A percentile compares a stretch with the other conserved stretches of the same genome.
These are phyloP conservation scores for Epichloe coenophiala DNA, from an alignment of 2,329 filamentous ascomycete species.

Conservation along the genomic window DNA sequence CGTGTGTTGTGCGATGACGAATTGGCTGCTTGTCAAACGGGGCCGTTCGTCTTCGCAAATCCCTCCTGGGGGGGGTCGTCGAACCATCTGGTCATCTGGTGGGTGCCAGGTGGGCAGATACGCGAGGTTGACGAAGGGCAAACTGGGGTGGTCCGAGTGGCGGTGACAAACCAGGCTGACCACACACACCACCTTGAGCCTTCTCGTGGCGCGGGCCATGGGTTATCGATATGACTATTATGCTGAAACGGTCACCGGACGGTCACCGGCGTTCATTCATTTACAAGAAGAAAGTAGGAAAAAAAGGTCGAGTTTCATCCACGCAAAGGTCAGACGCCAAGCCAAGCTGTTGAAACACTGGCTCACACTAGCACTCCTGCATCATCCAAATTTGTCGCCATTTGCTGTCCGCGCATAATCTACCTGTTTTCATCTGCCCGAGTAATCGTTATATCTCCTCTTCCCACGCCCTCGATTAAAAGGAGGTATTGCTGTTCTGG, in stretches of 20 bases:
- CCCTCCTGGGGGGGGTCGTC: background rate
- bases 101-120: background rate
- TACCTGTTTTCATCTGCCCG: too few relatives aligned
- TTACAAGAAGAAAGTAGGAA: background rate
- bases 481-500: too few relatives aligned
- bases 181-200: too few relatives aligned
- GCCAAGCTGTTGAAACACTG: conserved; percentile 3
- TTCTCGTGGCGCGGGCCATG: too few relatives aligned
- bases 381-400: too few relatives aligned
- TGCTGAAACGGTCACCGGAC: background rate
- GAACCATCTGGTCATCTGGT: background rate
- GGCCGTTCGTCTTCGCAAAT: background rate
- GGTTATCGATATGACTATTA: too few relatives aligned
- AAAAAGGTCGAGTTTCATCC: background rate
- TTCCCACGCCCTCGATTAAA: too few relatives aligned
- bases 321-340: background rate
- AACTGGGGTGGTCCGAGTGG: too few relatives aligned
- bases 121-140: background rate
- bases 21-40: background rate
- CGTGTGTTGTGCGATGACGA: background rate
- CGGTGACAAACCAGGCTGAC: too few relatives aligned
- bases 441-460: too few relatives aligned
- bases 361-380: too few relatives aligned
- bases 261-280: background rate
- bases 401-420: too few relatives aligned